These are phyloP conservation scores for Dalechampia spathulata DNA, from an alignment of 441 rosid genomes.

Conservation along the genomic window DNA sequence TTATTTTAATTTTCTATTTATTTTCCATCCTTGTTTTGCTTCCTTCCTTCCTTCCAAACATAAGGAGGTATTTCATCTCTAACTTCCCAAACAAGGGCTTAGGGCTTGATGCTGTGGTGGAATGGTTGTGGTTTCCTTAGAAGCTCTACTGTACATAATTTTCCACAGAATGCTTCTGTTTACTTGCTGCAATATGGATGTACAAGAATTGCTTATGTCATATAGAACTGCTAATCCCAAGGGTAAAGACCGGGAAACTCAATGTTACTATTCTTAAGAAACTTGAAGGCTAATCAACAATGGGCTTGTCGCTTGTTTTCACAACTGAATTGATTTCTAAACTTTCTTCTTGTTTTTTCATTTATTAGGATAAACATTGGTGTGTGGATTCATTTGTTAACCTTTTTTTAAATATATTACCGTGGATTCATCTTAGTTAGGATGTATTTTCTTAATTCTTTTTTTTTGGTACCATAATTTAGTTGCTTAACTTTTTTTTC, in stretches of 20 bases:
- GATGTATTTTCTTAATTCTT: not conserved
- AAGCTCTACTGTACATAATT: not conserved
- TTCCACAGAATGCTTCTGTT: not conserved
- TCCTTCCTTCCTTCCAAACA: too few species aligned
- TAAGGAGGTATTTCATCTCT: too few species aligned
- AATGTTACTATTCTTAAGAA: not conserved
- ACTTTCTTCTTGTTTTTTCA: too few species aligned
- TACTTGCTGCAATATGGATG: not conserved
- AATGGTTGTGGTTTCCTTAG: not conserved
- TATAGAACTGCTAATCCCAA: conserved; percentile 2
- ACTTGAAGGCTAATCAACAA: not conserved
- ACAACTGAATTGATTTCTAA: too few species aligned
- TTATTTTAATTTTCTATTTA: too few species aligned
- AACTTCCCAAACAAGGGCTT: too few species aligned
- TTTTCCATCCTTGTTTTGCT: too few species aligned
- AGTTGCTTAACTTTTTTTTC: not conserved
- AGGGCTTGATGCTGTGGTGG: conserved; percentile 4
- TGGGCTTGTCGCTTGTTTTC: not conserved
- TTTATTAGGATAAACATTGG: too few species aligned
- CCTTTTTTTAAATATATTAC: not conserved
- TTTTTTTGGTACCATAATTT: not conserved
- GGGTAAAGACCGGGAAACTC: conserved; percentile 1
- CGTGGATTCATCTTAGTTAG: not conserved
- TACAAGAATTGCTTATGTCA: not conserved
- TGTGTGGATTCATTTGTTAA: too few species aligned